Base-by-base conservation (phyloP, 257 asterid genomes). In the Capsicum pubescens region DNA sequence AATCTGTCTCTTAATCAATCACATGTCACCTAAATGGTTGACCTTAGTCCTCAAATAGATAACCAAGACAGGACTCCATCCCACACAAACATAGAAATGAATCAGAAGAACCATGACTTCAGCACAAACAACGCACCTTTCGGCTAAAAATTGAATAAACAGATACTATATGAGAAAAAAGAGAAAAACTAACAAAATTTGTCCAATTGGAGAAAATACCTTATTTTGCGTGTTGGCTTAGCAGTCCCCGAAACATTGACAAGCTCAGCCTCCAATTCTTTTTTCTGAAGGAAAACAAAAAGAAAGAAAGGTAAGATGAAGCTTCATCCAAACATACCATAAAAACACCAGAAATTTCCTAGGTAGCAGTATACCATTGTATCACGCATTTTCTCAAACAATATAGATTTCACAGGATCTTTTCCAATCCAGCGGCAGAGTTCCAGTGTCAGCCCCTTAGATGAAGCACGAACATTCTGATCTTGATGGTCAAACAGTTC, bases 361-460 rank as follows among this genome's bases (percentile, higher is more conserved):
- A 50, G 77, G 32, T 83, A 48, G 71, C 79, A 88, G 36, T 58
- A 81, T 92, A 95, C 99, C 99, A 97, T 97, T 54, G 99, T 97
- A 89, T 97, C 99, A 70, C 99, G 97, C 99, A 97, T 97, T 88
- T 95, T 95, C 89, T 97, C 99, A 85, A 97, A 91, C 91, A 97
- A 87, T 87, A 95, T 95, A 67, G 99, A 97, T 87, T 97, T 97
- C 36, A 97, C 99, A 74, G 98, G 95, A 83, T 97, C 99, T 87
- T 94, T 97, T 85, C 98, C 98, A 83, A 97, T 97, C 99, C 99
- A 97, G 72, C 99, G 98, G 87, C 99, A 97, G 70, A 97, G 98
- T 92, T 97, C 99, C 68, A 97, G 90, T 5, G 99, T 97, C 85
- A 97, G 88, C 58, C 99, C 99, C 90, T 97, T 97, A 0, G 99